These are phyloP conservation scores for Rhodotorula sp. DNA, from an alignment of 1,284 basidiomycete species.

Conservation along the genomic window DNA sequence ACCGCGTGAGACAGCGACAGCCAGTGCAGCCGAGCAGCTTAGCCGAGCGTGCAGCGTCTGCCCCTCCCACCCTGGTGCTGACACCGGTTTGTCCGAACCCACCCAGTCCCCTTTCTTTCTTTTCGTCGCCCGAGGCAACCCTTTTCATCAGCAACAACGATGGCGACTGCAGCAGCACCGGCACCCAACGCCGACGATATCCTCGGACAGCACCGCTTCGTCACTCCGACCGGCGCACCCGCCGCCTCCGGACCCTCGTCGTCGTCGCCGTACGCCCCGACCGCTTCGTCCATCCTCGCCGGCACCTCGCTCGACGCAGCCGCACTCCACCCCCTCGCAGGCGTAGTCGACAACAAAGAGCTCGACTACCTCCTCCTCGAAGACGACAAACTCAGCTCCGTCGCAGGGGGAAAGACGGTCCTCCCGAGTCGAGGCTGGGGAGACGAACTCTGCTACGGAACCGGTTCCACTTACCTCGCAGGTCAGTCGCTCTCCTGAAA, in stretches of 20 bases:
- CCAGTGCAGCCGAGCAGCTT: too few species aligned
- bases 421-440: conserved; percentile 95
- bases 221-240: conserved; percentile 4
- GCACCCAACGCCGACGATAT: conserved; percentile 38
- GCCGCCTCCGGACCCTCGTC: too few species aligned
- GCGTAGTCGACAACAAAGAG: conserved; percentile 63
- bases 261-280: conserved; percentile 57
- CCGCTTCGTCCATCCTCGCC: conserved; percentile 73
- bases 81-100: not conserved
- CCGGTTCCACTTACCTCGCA: conserved; percentile 95
- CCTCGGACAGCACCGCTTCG: conserved; percentile 34
- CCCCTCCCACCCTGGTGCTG: not conserved
- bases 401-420: conserved; percentile 79
- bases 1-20: too few species aligned
- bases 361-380: conserved; percentile 89
- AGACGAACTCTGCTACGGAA: conserved; percentile 98
- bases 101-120: not conserved
- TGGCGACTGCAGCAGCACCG: not conserved
- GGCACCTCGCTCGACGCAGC: conserved; percentile 76
- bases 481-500: conserved; percentile 63
- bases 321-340: conserved; percentile 84
- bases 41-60: too few species aligned
- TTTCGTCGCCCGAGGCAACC: not conserved
- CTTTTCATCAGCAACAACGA: fast-evolving
- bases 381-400: conserved; percentile 83